These are phyloP conservation scores for Colletotrichum navitas DNA, from an alignment of 2,329 filamentous ascomycete species.

Conservation along the genomic window DNA sequence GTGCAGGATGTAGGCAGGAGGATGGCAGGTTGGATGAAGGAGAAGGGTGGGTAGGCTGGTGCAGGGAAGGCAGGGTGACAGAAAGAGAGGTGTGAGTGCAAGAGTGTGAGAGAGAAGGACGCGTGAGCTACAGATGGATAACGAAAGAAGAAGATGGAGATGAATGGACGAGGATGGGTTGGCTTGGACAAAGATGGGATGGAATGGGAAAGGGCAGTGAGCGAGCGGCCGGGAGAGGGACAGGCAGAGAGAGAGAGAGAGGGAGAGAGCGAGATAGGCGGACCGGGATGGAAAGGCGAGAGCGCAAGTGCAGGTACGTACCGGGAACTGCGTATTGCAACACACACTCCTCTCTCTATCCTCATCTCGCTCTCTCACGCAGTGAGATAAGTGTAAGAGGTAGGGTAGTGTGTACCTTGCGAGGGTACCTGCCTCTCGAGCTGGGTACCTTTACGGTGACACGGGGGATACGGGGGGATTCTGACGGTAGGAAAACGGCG, in stretches of 20 bases:
- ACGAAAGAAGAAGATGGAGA: constrained; percentile 46
- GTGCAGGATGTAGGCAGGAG: constrained; percentile 36
- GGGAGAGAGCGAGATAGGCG: constrained; percentile 20
- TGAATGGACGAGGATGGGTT: constrained; percentile 43
- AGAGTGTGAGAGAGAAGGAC: constrained; percentile 44
- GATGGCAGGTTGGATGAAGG: constrained; percentile 42
- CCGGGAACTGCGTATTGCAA: constrained; percentile 18
- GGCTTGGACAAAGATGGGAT: constrained; percentile 43
- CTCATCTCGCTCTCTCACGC: neutral
- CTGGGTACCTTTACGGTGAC: neutral
- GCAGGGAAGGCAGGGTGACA: constrained; percentile 50
- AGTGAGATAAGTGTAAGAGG: constrained; percentile 5
- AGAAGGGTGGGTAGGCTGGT: constrained; percentile 49
- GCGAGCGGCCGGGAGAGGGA: constrained; percentile 46
- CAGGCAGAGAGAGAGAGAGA: constrained; percentile 32
- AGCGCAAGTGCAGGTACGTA: constrained; percentile 45
- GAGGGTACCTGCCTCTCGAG: neutral
- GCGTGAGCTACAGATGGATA: constrained; percentile 43
- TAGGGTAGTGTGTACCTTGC: neutral
- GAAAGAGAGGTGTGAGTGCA: constrained; percentile 49
- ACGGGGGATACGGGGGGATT: neutral
- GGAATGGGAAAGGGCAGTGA: constrained; percentile 45
- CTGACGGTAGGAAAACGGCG: constrained; percentile 8
- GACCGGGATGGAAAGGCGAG: constrained; percentile 50
- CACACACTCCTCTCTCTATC: constrained; percentile 9